Conservation (phyloP, 1,284 basidiomycete species). For the Puccinia novopanici region DNA sequence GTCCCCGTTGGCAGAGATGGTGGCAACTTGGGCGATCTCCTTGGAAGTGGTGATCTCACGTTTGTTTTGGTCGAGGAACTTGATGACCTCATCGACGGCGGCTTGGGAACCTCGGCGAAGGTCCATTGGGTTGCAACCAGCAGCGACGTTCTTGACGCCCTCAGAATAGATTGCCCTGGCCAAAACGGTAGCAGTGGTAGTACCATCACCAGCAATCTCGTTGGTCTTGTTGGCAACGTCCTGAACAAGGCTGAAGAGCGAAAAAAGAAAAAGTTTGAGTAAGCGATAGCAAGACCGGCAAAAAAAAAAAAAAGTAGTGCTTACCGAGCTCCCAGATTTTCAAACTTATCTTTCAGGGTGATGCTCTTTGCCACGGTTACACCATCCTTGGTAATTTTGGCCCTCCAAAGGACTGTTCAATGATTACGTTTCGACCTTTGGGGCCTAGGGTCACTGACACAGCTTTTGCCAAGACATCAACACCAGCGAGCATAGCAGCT, state of each 20-base stretch:
- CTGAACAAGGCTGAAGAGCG: conserved; percentile 49
- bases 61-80: conserved; percentile 84
- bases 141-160: conserved; percentile 98
- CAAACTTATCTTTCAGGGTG: conserved; percentile 93
- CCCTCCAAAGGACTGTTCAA: conserved; percentile 94
- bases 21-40: conserved; percentile 94
- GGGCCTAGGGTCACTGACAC: conserved; percentile 94
- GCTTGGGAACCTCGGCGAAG: conserved; percentile 93
- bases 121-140: conserved; percentile 99
- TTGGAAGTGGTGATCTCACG: conserved; percentile 94
- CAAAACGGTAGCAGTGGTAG: conserved; percentile 94
- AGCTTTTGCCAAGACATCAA: conserved; percentile 92
- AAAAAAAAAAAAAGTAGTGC: conserved; percentile 54
- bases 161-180: conserved; percentile 96
- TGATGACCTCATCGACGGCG: conserved; percentile 91
- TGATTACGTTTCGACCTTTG: conserved; percentile 97
- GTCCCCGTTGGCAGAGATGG: conserved; percentile 97
- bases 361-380: conserved; percentile 97
- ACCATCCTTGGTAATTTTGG: conserved; percentile 77
- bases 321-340: conserved; percentile 95
- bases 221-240: conserved; percentile 70
- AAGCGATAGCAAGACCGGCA: conserved; percentile 23
- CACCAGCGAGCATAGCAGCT: conserved; percentile 89
- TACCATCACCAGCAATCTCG: conserved; percentile 96
- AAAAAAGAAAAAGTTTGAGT: not conserved